Percentiles rank a stretch among this genome's conserved stretches.
These are phyloP conservation scores for Funneliformis geosporum DNA, from an alignment of 192 early-diverging fungal genomes.

Conservation along the genomic window DNA sequence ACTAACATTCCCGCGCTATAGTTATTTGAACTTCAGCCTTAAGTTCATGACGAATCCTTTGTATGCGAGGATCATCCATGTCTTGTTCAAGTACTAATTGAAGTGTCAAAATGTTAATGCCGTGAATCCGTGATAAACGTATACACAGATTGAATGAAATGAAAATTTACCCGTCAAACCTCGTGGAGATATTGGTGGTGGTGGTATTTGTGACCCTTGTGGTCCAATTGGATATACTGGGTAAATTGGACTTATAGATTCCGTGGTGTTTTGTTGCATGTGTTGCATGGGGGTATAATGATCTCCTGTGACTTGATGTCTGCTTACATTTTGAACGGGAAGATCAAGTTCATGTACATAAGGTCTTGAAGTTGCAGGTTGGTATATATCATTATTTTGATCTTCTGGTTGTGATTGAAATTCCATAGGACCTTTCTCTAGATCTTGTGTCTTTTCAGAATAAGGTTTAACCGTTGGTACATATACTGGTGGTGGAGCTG, in stretches of 20 bases:
- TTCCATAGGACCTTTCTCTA: neutral
- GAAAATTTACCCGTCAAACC: neutral
- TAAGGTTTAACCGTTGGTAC: neutral
- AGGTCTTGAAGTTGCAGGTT: neutral
- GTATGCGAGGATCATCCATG: conserved; percentile 13
- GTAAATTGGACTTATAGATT: no score
- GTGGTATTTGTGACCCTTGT: neutral
- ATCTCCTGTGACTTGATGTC: neutral
- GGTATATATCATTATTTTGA: neutral
- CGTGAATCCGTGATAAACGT: neutral
- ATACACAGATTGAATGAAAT: neutral
- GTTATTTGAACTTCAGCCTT: conserved; percentile 17
- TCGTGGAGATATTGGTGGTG: neutral
- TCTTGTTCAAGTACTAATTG: neutral
- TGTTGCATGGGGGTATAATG: neutral
- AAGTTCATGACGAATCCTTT: conserved; percentile 21
- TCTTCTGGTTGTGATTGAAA: neutral
- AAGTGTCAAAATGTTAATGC: neutral
- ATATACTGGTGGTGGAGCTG: conserved; percentile 8
- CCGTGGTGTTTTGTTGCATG: no score
- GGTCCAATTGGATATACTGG: no score
- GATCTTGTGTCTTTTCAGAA: neutral
- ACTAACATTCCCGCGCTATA: conserved; percentile 18
- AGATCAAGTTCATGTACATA: neutral
- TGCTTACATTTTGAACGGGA: neutral